phyloP scores from a whole-genome alignment of 106 monocot species.

The Amphibolis antarctica region DNA sequence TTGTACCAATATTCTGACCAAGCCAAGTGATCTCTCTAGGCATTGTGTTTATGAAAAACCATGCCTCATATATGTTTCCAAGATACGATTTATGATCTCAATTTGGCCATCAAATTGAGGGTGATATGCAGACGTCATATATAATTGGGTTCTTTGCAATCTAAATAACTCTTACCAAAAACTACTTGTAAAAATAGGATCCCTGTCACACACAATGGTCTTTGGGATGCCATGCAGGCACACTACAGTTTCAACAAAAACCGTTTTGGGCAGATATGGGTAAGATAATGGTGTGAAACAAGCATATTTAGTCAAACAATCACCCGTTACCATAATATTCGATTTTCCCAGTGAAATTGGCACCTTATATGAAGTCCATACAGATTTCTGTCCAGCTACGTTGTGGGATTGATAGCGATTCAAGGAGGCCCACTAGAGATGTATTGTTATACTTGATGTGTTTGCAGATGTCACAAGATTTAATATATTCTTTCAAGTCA shows the following conservation, averaged over 20 bases:
- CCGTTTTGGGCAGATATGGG: not conserved
- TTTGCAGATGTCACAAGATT: too few species aligned
- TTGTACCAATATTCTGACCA: too few species aligned
- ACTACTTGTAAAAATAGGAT: not conserved
- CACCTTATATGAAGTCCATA: too few species aligned
- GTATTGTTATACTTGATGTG: too few species aligned
- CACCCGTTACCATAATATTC: too few species aligned
- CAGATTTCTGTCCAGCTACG: too few species aligned
- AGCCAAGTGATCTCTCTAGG: too few species aligned
- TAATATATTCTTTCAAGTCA: too few species aligned
- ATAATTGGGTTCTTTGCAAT: not conserved
- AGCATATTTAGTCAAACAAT: not conserved
- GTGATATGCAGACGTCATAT: not conserved
- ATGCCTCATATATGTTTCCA: conserved; percentile 1
- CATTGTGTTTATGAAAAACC: too few species aligned
- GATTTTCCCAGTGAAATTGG: too few species aligned
- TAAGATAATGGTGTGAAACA: not conserved
- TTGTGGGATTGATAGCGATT: too few species aligned
- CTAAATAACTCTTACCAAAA: not conserved
- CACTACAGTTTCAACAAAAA: not conserved
- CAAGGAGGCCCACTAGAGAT: too few species aligned
- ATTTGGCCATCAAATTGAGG: conserved; percentile 3
- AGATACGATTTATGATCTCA: not conserved
- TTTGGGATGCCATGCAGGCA: not conserved
- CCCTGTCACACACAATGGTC: not conserved